These are phyloP conservation scores for Astragalus membranaceus DNA, from an alignment of 306 rosid genomes.

Conservation along the genomic window DNA sequence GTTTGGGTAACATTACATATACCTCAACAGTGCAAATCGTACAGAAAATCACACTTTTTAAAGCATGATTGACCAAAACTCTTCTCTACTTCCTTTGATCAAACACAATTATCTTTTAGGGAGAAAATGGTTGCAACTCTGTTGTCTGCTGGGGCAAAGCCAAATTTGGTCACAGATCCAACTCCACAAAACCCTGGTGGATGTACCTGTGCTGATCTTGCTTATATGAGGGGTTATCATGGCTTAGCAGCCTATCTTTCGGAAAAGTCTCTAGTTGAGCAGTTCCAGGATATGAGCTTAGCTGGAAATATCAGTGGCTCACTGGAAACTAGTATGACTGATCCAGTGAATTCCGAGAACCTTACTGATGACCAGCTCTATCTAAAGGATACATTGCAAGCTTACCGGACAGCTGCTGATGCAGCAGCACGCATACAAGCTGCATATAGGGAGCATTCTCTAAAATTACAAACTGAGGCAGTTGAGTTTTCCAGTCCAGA, in stretches of 20 bases:
- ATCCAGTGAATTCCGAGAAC: slow-evolving; percentile 37
- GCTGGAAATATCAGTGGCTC: slow-evolving; percentile 91
- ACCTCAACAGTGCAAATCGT: too few species aligned
- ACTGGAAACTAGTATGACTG: slow-evolving; percentile 41
- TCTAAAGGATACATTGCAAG: slow-evolving; percentile 72
- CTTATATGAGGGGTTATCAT: slow-evolving; percentile 53
- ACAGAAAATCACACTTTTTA: too few species aligned
- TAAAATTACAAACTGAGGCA: slow-evolving; percentile 46
- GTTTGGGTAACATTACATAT: too few species aligned
- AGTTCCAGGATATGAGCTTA: slow-evolving; percentile 67
- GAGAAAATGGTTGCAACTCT: slow-evolving; percentile 82
- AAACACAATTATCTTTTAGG: slow-evolving; percentile 33
- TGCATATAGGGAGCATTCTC: slow-evolving; percentile 74
- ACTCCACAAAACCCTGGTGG: slow-evolving; percentile 69
- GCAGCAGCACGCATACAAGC: slow-evolving; percentile 91
- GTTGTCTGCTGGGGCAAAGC: slow-evolving; percentile 78
- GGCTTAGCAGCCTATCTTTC: slow-evolving; percentile 96
- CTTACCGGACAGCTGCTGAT: slow-evolving; percentile 82
- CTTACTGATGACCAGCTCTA: slow-evolving; percentile 65
- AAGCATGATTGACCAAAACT: too few species aligned
- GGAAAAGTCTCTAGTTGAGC: slow-evolving; percentile 76
- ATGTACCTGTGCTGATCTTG: slow-evolving; percentile 73
- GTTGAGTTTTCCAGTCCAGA: slow-evolving; percentile 51
- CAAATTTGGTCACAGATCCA: slow-evolving; percentile 95
- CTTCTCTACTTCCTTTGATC: too few species aligned